A percentile compares a stretch with the other conserved stretches of the same genome.
phyloP scores from a whole-genome alignment of 495 filamentous ascomycete species.

The Neurospora cerealis region DNA sequence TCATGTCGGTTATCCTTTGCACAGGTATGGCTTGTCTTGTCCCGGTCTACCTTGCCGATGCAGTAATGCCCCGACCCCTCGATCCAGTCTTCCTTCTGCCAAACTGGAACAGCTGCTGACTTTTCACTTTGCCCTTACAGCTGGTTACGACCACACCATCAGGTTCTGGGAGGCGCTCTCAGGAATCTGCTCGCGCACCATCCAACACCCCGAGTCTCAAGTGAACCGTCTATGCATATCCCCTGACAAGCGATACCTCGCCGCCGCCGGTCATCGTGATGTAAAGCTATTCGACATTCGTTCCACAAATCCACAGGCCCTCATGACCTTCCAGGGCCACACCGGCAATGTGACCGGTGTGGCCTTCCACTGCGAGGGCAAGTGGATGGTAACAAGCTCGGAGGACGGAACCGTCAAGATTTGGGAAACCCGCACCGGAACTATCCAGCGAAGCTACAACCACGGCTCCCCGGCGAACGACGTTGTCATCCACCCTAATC shows the following conservation, averaged over 20 bases:
- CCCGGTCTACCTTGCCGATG: neutral
- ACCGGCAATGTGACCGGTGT: constrained; percentile 92
- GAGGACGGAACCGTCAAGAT: constrained; percentile 98
- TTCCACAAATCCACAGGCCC: constrained; percentile 84
- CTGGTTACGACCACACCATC: constrained; percentile 98
- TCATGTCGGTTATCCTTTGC: constrained; percentile 81
- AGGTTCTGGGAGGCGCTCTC: constrained; percentile 98
- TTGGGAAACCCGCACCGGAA: constrained; percentile 88
- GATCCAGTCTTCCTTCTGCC: neutral
- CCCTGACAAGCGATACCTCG: constrained; percentile 91
- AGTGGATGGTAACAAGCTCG: constrained; percentile 99
- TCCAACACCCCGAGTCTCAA: constrained; percentile 95
- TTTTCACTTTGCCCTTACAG: constrained; percentile 31
- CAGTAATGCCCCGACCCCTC: neutral
- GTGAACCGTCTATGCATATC: constrained; percentile 98
- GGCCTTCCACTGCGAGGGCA: constrained; percentile 95
- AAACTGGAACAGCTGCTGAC: neutral
- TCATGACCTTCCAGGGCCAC: constrained; percentile 90
- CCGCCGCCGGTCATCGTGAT: constrained; percentile 86
- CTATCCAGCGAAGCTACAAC: constrained; percentile 82
- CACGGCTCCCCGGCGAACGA: constrained; percentile 87
- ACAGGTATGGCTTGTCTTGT: constrained; percentile 49
- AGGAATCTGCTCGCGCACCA: constrained; percentile 93
- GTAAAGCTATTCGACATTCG: constrained; percentile 98
- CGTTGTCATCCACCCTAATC: constrained; percentile 95